Percentiles rank a stretch among this genome's conserved stretches.
Conservation (phyloP, 768 basidiomycete genomes). For the Collybia sp. region DNA sequence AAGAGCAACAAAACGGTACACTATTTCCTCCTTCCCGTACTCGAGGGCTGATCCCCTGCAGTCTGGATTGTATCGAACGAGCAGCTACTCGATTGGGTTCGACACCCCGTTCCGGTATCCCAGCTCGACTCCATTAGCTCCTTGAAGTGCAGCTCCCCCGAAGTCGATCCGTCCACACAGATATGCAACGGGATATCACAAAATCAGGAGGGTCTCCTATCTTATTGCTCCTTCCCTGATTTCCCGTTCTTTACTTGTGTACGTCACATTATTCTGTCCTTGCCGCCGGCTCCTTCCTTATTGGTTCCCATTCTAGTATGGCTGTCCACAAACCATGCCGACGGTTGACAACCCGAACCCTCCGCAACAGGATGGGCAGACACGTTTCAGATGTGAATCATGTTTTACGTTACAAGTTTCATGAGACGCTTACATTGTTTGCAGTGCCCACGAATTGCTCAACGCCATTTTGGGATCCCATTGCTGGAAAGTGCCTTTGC, state of each 20-base stretch:
- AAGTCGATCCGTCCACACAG: slow-evolving; percentile 44
- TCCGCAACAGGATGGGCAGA: slow-evolving; percentile 43
- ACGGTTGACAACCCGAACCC: slow-evolving; percentile 64
- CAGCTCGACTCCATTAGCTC: slow-evolving; percentile 49
- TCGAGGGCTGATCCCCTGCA: slow-evolving; percentile 12
- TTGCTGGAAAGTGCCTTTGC: slow-evolving; percentile 62
- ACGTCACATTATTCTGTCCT: slow-evolving; percentile 20
- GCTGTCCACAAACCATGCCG: slow-evolving; percentile 56
- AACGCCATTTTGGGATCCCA: slow-evolving; percentile 80
- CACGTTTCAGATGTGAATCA: slow-evolving; percentile 54
- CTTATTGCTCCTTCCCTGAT: slow-evolving; percentile 61
- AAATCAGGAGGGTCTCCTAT: slow-evolving; percentile 59
- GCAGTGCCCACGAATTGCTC: slow-evolving; percentile 68
- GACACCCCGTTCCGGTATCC: slow-evolving; percentile 59
- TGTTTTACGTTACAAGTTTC: background rate
- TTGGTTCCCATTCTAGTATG: slow-evolving; percentile 44
- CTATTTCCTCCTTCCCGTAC: background rate
- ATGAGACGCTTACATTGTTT: slow-evolving; percentile 1
- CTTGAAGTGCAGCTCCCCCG: slow-evolving; percentile 62
- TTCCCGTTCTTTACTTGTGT: slow-evolving; percentile 82
- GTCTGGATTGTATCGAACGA: slow-evolving; percentile 73
- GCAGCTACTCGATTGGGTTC: slow-evolving; percentile 73
- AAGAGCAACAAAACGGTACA: slow-evolving; percentile 58
- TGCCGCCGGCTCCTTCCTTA: background rate
- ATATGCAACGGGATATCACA: slow-evolving; percentile 77